phyloP scores from a whole-genome alignment of 164 flowering plant genomes.

The Vitis labrusca region DNA sequence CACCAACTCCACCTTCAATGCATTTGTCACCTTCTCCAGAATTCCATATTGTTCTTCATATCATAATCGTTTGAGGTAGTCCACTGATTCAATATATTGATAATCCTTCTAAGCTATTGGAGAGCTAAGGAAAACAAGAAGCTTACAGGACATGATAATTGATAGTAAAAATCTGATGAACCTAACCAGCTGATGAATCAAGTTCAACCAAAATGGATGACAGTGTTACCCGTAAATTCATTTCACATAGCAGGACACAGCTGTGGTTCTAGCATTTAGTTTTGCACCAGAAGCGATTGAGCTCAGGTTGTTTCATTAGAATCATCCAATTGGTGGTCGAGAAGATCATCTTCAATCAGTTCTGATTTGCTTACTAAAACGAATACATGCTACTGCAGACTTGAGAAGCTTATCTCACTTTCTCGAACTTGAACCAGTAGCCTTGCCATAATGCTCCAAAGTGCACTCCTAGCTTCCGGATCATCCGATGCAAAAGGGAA shows the following conservation, averaged over 20 bases:
- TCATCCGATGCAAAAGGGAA: slow-evolving; percentile 78
- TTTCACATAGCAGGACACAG: slow-evolving; percentile 60
- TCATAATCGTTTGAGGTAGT: slow-evolving; percentile 21
- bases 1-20: slow-evolving; percentile 18
- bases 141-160: background rate
- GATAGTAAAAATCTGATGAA: background rate
- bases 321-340: slow-evolving; percentile 42
- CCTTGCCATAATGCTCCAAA: slow-evolving; percentile 77
- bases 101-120: slow-evolving; percentile 55
- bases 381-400: slow-evolving; percentile 38
- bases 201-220: background rate
- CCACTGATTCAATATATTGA: slow-evolving; percentile 52
- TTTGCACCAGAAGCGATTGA: slow-evolving; percentile 12
- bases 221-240: background rate
- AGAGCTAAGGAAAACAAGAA: slow-evolving; percentile 30
- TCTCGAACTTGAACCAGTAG: slow-evolving; percentile 50
- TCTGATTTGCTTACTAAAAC: slow-evolving; percentile 57
- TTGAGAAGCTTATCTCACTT: slow-evolving; percentile 36
- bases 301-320: slow-evolving; percentile 21
- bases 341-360: slow-evolving; percentile 73
- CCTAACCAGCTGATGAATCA: background rate
- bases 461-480: slow-evolving; percentile 70
- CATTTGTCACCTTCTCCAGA: slow-evolving; percentile 24
- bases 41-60: slow-evolving; percentile 25
- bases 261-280: slow-evolving; percentile 33